Base-by-base conservation (phyloP, 768 basidiomycete species). In the Hemileccinum rubropunctum region DNA sequence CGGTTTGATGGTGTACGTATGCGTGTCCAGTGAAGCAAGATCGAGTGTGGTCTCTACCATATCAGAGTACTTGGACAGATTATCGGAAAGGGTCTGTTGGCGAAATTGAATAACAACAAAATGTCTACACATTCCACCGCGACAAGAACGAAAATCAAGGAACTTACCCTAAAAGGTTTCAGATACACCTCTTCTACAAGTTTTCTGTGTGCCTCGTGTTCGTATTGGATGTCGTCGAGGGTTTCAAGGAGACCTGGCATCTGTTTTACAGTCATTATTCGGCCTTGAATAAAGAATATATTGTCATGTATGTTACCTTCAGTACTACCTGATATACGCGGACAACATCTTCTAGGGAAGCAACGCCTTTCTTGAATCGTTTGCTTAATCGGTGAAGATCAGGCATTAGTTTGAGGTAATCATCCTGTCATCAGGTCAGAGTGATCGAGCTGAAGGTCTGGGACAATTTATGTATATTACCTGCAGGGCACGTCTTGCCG, bases 1-100 rank as follows among this genome's bases (percentile, higher is more conserved):
- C 0, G 95, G 85, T 61, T 91, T 92, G 61, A 99, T 94, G 15
- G 93, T 85, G 61, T 87, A 93, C 58, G 87, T 88, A 67, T 98
- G 92, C 13, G 79, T 78, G 27, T 89, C 85, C 6, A 97, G 78
- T 50, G 95, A 83, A 18, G 84, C 82, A 15, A 98, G 80, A 61
- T 99, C 97, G 37, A 99, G 81, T 0, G 97, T 98, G 53, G 91
- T 84, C 65, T 98, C 93, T 3, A 98, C 95, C 90, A 98, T 95
- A 53, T 94, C 90, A 3, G 79, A 76, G 59, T 94, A 95, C 62
- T 91, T 91, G 12, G 74, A 75, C 5, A 98, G 79, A 44, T 73
- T 83, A 0, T 64, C 67, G 15, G 79, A 70, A 54, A 81, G 78
- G 55, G 84, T 76, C 92, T 95, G 57, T n/a, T 34, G 37, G 23